These are phyloP conservation scores for Boletellus deceptivus DNA, from an alignment of 1,284 basidiomycete species.

Conservation along the genomic window DNA sequence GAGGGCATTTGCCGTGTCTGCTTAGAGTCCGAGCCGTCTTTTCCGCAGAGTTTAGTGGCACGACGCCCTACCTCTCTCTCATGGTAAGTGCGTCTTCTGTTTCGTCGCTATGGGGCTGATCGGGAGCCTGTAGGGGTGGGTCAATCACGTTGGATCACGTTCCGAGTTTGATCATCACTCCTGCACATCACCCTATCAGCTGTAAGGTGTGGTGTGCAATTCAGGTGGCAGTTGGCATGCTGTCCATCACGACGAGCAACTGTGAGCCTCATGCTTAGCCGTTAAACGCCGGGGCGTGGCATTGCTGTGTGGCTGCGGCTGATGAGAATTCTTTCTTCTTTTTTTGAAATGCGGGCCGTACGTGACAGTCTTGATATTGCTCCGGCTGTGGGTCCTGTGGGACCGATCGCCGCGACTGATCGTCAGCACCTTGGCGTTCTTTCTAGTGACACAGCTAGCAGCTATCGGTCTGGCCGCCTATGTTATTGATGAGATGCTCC, in stretches of 20 bases:
- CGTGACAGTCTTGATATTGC: constrained; percentile 37
- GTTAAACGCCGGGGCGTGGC: too few relatives aligned
- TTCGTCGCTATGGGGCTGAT: background rate
- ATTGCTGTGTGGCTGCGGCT: background rate
- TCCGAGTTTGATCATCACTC: too few relatives aligned
- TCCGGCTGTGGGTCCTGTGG: constrained; percentile 45
- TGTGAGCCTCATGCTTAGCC: constrained; percentile 30
- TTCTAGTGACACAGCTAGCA: constrained; percentile 32
- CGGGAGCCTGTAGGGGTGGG: constrained; percentile 15
- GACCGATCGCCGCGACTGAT: constrained; percentile 37
- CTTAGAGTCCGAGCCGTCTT: background rate
- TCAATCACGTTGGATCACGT: background rate
- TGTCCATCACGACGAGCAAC: constrained; percentile 39
- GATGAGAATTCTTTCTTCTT: background rate
- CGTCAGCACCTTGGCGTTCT: constrained; percentile 34
- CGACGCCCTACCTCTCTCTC: constrained; percentile 10
- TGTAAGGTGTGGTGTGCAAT: constrained; percentile 38
- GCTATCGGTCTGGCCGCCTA: constrained; percentile 29
- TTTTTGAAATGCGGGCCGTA: background rate
- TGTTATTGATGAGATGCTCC: constrained; percentile 29
- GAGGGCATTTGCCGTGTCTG: too few relatives aligned
- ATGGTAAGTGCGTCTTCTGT: constrained; percentile 10
- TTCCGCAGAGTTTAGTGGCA: constrained; percentile 29
- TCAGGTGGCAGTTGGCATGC: constrained; percentile 32
- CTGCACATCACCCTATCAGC: constrained; percentile 22